These are phyloP conservation scores for Yamadazyma pseudoaaseri DNA, from an alignment of 1,139 yeast genomes.

Conservation along the genomic window DNA sequence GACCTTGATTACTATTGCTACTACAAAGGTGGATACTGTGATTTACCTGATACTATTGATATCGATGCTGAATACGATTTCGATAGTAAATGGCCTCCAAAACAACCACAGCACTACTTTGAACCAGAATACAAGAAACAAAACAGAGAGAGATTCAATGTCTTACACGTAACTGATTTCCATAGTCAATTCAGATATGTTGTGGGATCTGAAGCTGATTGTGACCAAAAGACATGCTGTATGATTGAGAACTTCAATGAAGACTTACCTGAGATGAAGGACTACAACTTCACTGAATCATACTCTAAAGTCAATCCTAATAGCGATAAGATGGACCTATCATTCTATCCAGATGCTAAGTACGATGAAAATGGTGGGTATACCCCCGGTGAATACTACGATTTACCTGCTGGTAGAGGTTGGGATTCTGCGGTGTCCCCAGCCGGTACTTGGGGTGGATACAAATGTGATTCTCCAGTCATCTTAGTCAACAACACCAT, in stretches of 20 bases:
- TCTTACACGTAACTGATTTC: constrained; percentile 65
- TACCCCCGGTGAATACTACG: constrained; percentile 40
- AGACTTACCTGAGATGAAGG: constrained; percentile 22
- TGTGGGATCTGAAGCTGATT: constrained; percentile 61
- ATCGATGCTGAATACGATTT: constrained; percentile 25
- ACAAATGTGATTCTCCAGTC: constrained; percentile 66
- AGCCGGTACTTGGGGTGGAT: constrained; percentile 61
- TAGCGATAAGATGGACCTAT: constrained; percentile 17
- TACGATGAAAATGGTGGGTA: constrained; percentile 35
- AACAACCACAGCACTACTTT: constrained; percentile 21
- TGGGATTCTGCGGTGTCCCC: constrained; percentile 45
- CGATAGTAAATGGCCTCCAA: constrained; percentile 32
- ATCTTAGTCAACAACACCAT: constrained; percentile 55
- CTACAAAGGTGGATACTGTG: constrained; percentile 26
- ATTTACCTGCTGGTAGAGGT: constrained; percentile 35
- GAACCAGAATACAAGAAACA: constrained; percentile 24
- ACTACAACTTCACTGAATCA: constrained; percentile 34
- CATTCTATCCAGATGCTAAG: constrained; percentile 33
- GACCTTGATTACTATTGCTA: constrained; percentile 36
- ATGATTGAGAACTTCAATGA: constrained; percentile 35
- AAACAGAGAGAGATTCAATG: constrained; percentile 44
- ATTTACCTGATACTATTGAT: constrained; percentile 29
- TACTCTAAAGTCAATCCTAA: constrained; percentile 19
- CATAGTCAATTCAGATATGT: constrained; percentile 59
- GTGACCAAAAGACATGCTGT: constrained; percentile 53